Evolutionary conservation across 805 yeast species (phyloP).

Genomic region (Cyberlindnera americana): DNA sequence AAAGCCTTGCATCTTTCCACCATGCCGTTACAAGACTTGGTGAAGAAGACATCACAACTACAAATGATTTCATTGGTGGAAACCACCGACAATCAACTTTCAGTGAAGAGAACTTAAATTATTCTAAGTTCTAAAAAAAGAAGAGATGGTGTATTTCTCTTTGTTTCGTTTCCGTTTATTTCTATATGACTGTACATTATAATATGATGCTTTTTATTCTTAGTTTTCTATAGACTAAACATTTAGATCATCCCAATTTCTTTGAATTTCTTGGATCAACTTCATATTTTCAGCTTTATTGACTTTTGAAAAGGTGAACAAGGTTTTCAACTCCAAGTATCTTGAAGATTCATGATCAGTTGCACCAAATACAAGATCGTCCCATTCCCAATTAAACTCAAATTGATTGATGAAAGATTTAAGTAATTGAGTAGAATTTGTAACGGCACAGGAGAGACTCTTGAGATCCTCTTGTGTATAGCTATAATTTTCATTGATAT

Average conservation of each 20-base stretch:
- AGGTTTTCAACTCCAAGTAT: slow-evolving; percentile 9
- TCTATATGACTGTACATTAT: too few species aligned
- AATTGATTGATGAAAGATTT: slow-evolving; percentile 12
- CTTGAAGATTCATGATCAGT: slow-evolving; percentile 1
- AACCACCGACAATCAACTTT: slow-evolving; percentile 2
- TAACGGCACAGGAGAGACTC: slow-evolving; percentile 30
- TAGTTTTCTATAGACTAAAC: too few species aligned
- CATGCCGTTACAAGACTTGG: slow-evolving; percentile 11
- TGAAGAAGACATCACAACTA: slow-evolving; percentile 10
- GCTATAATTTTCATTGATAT: slow-evolving; percentile 48
- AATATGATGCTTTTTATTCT: too few species aligned
- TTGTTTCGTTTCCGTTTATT: background rate
- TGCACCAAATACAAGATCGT: slow-evolving; percentile 9
- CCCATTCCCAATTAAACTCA: slow-evolving; percentile 24
- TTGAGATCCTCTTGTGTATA: slow-evolving; percentile 37
- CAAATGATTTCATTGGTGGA: slow-evolving; percentile 23
- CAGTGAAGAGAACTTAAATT: slow-evolving; percentile 4
- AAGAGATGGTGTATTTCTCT: background rate
- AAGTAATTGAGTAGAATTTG: slow-evolving; percentile 22
- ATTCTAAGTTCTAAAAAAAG: slow-evolving; percentile 12
- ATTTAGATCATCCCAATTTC: slow-evolving; percentile 14
- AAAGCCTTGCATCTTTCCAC: slow-evolving; percentile 21
- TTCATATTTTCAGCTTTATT: slow-evolving; percentile 1
- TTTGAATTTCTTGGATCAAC: slow-evolving; percentile 7
- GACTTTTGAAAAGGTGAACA: slow-evolving; percentile 7